Percentiles rank a stretch among this genome's conserved stretches.
These are phyloP conservation scores for Sequoiadendron giganteum DNA, from an alignment of 75 land plant genomes.

Conservation along the genomic window DNA sequence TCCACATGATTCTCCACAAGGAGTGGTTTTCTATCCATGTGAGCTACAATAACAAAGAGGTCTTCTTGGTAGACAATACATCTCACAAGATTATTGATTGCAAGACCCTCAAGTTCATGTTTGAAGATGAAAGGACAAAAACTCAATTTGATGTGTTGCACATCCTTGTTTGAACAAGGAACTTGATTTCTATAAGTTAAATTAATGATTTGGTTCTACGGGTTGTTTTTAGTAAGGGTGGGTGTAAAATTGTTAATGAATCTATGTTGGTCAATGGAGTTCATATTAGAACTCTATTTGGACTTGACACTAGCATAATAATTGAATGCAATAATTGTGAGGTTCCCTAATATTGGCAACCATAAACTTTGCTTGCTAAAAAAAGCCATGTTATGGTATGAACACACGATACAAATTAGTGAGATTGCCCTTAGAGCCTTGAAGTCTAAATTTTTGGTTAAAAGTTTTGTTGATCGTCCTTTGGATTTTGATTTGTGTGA, in stretches of 20 bases:
- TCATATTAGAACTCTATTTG: too few relatives aligned
- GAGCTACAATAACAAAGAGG: too few relatives aligned
- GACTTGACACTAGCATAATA: too few relatives aligned
- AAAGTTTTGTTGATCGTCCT: too few relatives aligned
- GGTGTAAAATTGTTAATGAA: background rate
- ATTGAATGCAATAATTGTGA: background rate
- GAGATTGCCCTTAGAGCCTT: background rate
- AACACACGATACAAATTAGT: background rate
- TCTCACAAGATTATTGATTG: too few relatives aligned
- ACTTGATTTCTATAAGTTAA: background rate
- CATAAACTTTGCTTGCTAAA: background rate
- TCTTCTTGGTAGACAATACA: too few relatives aligned
- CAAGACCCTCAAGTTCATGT: too few relatives aligned
- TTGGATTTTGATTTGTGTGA: too few relatives aligned
- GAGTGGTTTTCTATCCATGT: too few relatives aligned
- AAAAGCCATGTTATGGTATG: background rate
- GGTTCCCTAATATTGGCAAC: background rate
- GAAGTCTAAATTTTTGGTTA: too few relatives aligned
- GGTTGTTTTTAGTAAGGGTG: background rate
- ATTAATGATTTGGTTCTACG: background rate
- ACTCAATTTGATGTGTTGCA: background rate
- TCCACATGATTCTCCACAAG: too few relatives aligned
- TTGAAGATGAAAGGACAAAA: background rate
- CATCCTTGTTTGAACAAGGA: background rate
- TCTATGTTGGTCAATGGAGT: background rate